Conservation (phyloP, 257 asterid species). For the Solanum raphanifolium region DNA sequence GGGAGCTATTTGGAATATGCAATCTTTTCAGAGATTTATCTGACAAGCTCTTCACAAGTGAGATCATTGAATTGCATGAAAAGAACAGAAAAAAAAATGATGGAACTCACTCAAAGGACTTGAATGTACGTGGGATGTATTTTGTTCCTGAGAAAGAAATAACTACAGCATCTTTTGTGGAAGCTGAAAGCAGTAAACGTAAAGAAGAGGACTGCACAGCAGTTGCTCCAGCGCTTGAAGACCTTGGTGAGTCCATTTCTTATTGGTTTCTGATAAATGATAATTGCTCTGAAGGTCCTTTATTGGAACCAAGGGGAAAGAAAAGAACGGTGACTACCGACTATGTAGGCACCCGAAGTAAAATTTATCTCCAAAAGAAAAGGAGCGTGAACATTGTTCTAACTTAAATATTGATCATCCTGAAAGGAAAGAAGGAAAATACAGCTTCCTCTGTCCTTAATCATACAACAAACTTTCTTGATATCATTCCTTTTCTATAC, state of each 20-base stretch:
- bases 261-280: not conserved
- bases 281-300: not conserved
- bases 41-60: conserved; percentile 81
- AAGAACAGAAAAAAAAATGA: conserved; percentile 23
- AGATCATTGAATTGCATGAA: conserved; percentile 56
- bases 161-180: conserved; percentile 4
- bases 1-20: conserved; percentile 88
- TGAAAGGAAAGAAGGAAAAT: not conserved
- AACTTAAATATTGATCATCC: not conserved
- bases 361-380: not conserved
- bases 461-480: not conserved
- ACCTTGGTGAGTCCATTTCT: conserved; percentile 50
- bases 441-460: not conserved
- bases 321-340: not conserved
- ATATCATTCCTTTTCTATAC: not conserved
- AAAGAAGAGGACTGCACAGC: conserved; percentile 8
- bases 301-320: not conserved
- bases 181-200: conserved; percentile 13
- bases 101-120: conserved; percentile 14
- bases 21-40: conserved; percentile 89
- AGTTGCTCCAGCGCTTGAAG: conserved; percentile 33
- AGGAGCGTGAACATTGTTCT: not conserved
- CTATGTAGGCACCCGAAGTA: not conserved
- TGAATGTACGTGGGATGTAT: conserved; percentile 21
- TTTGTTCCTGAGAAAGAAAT: conserved; percentile 21